These are phyloP conservation scores for Colletotrichum cordylinicola DNA, from an alignment of 2,329 filamentous ascomycete species.

Conservation along the genomic window DNA sequence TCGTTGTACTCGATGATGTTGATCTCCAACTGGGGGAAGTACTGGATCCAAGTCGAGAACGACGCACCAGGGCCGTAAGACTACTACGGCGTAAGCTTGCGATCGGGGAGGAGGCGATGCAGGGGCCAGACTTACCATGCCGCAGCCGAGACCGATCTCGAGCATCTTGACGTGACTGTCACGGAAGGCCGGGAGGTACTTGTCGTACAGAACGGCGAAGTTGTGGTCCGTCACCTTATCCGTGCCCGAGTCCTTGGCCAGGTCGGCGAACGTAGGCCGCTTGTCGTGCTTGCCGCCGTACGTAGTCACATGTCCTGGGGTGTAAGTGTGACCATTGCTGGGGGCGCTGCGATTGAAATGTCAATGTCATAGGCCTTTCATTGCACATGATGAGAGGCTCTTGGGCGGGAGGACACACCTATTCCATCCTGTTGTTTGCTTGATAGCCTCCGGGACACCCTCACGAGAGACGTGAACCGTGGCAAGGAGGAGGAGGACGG, in stretches of 20 bases:
- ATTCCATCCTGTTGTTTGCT: slow-evolving; percentile 8
- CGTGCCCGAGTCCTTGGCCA: slow-evolving; percentile 40
- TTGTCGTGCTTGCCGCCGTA: not conserved
- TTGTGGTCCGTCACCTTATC: slow-evolving; percentile 44
- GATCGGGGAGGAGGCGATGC: not conserved
- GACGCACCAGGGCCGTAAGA: slow-evolving; percentile 40
- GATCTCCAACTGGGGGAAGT: slow-evolving; percentile 41
- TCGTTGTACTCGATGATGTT: slow-evolving; percentile 47
- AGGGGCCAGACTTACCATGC: slow-evolving; percentile 30
- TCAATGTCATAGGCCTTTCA: not conserved
- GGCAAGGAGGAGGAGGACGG: not conserved
- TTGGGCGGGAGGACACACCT: not conserved
- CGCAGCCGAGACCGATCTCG: slow-evolving; percentile 46
- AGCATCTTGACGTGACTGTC: slow-evolving; percentile 41
- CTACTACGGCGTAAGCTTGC: slow-evolving; percentile 11
- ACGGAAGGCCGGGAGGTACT: slow-evolving; percentile 37
- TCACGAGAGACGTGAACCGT: not conserved
- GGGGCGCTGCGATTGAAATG: not conserved
- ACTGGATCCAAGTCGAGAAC: slow-evolving; percentile 46
- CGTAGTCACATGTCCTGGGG: not conserved
- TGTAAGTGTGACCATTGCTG: not conserved
- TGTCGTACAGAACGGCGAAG: slow-evolving; percentile 47
- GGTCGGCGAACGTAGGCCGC: slow-evolving; percentile 32
- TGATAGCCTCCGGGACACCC: not conserved
- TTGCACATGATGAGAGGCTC: not conserved